phyloP scores from a whole-genome alignment of 306 rosid genomes.

The Glycine latifolia region DNA sequence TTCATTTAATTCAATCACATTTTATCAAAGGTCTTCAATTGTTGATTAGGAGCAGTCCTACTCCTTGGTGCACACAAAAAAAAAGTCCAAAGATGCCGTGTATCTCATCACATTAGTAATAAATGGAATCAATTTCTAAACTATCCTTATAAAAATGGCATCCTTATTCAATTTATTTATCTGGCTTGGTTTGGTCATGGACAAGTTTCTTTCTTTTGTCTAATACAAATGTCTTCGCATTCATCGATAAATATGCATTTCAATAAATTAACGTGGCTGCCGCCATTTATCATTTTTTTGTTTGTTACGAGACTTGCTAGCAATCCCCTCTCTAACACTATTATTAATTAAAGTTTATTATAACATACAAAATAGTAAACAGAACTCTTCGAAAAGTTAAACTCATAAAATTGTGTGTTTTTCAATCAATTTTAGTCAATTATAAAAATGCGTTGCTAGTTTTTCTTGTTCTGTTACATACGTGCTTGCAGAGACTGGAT shows the following conservation, averaged over 20 bases:
- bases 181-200: too few species aligned
- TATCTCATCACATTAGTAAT: too few species aligned
- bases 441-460: neutral
- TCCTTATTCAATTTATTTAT: too few species aligned
- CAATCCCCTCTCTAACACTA: neutral
- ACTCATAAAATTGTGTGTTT: too few species aligned
- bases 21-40: neutral
- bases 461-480: neutral
- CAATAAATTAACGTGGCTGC: neutral
- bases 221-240: neutral
- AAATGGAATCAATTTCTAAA: too few species aligned
- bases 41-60: neutral
- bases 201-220: conserved; percentile 7
- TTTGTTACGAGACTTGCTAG: neutral
- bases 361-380: neutral
- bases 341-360: neutral
- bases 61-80: neutral
- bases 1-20: neutral
- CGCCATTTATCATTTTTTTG: neutral
- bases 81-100: neutral
- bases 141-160: too few species aligned
- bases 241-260: neutral
- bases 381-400: too few species aligned
- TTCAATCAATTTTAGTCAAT: neutral
- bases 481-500: neutral